Evolutionary conservation across 768 basidiomycete genomes (phyloP).

Genomic region (Arthromyces matolae): DNA sequence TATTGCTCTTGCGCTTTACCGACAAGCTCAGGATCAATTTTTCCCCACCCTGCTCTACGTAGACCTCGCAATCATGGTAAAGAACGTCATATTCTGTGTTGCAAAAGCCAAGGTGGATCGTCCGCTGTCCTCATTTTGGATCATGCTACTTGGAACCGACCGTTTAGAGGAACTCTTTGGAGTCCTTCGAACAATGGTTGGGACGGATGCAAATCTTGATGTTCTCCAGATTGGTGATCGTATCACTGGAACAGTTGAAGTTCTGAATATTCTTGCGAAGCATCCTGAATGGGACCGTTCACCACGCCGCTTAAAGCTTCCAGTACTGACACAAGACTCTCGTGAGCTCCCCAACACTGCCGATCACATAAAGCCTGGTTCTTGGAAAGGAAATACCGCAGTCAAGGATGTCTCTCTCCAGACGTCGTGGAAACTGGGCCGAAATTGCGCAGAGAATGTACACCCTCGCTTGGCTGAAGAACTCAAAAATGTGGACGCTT

Average conservation of each 20-base stretch:
- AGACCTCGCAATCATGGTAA: slow-evolving; percentile 35
- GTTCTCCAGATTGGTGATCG: slow-evolving; percentile 23
- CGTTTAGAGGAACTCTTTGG: slow-evolving; percentile 33
- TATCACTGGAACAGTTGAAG: slow-evolving; percentile 28
- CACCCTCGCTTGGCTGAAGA: slow-evolving; percentile 3
- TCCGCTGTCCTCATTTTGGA: slow-evolving; percentile 27
- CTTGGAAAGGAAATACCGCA: slow-evolving; percentile 30
- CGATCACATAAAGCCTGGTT: slow-evolving; percentile 34
- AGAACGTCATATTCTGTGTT: slow-evolving; percentile 36
- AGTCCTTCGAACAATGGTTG: slow-evolving; percentile 30
- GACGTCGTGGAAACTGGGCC: slow-evolving; percentile 28
- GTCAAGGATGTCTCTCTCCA: slow-evolving; percentile 22
- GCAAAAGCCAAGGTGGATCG: slow-evolving; percentile 34
- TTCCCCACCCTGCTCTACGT: slow-evolving; percentile 18
- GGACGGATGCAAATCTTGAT: slow-evolving; percentile 30
- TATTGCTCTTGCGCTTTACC: slow-evolving; percentile 15
- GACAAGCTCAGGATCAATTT: background rate
- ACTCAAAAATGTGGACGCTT: background rate
- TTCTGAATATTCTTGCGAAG: slow-evolving; percentile 30
- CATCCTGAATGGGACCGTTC: slow-evolving; percentile 36
- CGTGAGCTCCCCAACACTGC: slow-evolving; percentile 16
- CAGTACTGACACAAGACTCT: slow-evolving; percentile 21
- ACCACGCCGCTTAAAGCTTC: slow-evolving; percentile 31
- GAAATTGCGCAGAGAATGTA: slow-evolving; percentile 13
- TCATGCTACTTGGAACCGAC: slow-evolving; percentile 37